A percentile compares a stretch with the other conserved stretches of the same genome.
These are phyloP conservation scores for Raphanus raphanistrum DNA, from an alignment of 345 rosid species.

Conservation along the genomic window DNA sequence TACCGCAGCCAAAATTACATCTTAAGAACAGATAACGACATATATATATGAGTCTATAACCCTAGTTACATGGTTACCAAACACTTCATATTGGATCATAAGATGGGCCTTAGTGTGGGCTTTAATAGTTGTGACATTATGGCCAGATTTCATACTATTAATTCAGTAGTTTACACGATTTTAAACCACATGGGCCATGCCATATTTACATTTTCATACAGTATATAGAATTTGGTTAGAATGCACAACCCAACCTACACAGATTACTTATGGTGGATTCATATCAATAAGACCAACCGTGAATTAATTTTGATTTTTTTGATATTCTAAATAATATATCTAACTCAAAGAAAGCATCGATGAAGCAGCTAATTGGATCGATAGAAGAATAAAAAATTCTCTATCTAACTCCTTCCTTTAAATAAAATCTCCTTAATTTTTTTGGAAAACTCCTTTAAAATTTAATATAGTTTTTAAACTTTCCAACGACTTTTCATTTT, in stretches of 20 bases:
- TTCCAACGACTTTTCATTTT: too few relatives aligned
- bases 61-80: too few relatives aligned
- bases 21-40: too few relatives aligned
- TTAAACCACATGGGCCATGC: not conserved
- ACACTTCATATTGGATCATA: too few relatives aligned
- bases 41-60: too few relatives aligned
- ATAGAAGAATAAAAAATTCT: not conserved
- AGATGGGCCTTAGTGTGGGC: too few relatives aligned
- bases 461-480: too few relatives aligned
- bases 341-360: too few relatives aligned
- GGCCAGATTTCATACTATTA: not conserved
- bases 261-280: not conserved
- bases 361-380: too few relatives aligned
- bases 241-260: slow-evolving; percentile 19
- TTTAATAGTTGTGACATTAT: not conserved
- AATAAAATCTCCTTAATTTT: too few relatives aligned
- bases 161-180: not conserved
- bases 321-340: not conserved
- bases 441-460: too few relatives aligned
- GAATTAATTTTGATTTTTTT: not conserved
- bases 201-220: not conserved
- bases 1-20: too few relatives aligned
- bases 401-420: not conserved
- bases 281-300: not conserved
- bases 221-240: not conserved